Conservation (phyloP, 2,329 filamentous ascomycete genomes). For the Xylariaceae sp. region DNA sequence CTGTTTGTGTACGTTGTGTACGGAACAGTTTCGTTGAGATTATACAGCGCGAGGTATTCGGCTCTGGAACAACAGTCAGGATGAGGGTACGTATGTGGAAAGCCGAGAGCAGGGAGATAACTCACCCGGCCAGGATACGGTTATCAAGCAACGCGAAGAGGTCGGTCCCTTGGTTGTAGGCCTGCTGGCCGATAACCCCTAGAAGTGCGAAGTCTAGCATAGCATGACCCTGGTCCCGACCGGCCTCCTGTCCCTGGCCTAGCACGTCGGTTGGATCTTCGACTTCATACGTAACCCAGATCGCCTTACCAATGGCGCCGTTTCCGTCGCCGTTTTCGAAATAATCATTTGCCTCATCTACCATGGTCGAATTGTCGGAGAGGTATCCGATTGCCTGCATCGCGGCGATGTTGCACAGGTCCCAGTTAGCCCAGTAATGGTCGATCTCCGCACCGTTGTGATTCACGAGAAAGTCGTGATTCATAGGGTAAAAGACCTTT, state of each 20-base stretch:
- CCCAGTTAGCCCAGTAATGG: slow-evolving; percentile 43
- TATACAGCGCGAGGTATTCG: slow-evolving; percentile 42
- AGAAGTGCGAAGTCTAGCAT: slow-evolving; percentile 39
- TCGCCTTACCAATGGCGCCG: slow-evolving; percentile 33
- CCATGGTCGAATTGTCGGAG: slow-evolving; percentile 41
- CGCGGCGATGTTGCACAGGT: slow-evolving; percentile 42
- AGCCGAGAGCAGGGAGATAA: slow-evolving; percentile 1
- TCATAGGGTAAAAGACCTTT: slow-evolving; percentile 39
- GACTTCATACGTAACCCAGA: slow-evolving; percentile 24
- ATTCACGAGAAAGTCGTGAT: slow-evolving; percentile 35
- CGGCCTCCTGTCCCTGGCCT: slow-evolving; percentile 40
- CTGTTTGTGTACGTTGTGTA: slow-evolving; percentile 40
- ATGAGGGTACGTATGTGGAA: too few relatives aligned
- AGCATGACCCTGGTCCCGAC: slow-evolving; percentile 45
- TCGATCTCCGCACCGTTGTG: slow-evolving; percentile 35
- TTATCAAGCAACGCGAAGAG: slow-evolving; percentile 36
- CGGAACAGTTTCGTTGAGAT: slow-evolving; percentile 40
- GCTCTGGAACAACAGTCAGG: too few relatives aligned
- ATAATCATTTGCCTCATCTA: slow-evolving; percentile 38
- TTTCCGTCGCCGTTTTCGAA: slow-evolving; percentile 39
- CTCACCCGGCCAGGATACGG: slow-evolving; percentile 30
- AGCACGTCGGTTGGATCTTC: slow-evolving; percentile 31
- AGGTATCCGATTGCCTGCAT: slow-evolving; percentile 42
- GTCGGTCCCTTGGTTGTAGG: slow-evolving; percentile 42
- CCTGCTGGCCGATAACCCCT: slow-evolving; percentile 40